Evolutionary conservation across 176 grass and related monocot species (phyloP), one percentile per base, ranked within the genome.

Genomic region (Paspalum notatum): DNA sequence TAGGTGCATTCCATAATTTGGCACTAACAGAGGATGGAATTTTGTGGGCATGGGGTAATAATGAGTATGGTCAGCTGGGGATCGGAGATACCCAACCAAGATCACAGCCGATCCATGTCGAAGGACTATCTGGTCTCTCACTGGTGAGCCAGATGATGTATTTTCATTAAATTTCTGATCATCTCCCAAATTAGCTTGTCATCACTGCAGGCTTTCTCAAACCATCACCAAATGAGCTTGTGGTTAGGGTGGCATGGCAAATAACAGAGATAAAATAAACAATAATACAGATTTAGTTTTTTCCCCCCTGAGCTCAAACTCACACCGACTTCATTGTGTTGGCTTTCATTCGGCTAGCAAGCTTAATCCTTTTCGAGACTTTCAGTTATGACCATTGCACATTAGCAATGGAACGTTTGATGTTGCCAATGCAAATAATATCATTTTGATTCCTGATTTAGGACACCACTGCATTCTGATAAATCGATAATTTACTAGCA

Each of bases 1-100:
- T 99, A 68, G 96, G 96, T 58, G 96, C 96, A 87, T 99, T 99
- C 80, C 96, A 99, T 82, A 99, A 99, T 83, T 91, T 99, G 75
- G 96, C 96, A 59, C 82, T 99, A 13, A 56, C 90, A 79, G 81
- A 91, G 26, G 86, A 95, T 72, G 92, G 96, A 65, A 80, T 74
- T 48, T 91, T 99, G 84, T 99, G 92, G 96, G 96, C 92, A 16
- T 98, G 96, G 96, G 96, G 96, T 59, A 98, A 85, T 71, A 98
- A 98, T 77, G 96, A 98, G 63, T 98, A 98, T 66, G 96, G 96
- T 42, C 96, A 98, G 62, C 84, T 98, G 61, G 95, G 96, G 25
- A 99, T 72, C 47, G 90, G 92, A 58, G 96, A 99, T 84, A 98
- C 96, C 43, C 92, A 99, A 76, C 96, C 96, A 52, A 91, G 90